Conservation (phyloP, 768 basidiomycete genomes). For the Plicaturopsis crispa region DNA sequence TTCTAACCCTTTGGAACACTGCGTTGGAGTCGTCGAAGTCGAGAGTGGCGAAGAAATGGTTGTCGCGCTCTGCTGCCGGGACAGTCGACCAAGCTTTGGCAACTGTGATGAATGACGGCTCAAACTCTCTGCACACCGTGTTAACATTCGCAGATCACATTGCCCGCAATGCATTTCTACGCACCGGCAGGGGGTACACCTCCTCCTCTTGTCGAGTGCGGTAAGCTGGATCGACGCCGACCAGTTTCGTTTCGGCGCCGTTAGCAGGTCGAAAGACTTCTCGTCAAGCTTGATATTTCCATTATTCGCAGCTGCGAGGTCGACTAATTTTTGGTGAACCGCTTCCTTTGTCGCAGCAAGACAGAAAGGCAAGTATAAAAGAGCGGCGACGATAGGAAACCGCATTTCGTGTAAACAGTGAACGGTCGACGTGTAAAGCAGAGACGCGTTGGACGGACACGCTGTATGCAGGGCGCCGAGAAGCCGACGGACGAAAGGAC, state of each 20-base stretch:
- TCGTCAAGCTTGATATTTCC: conserved; percentile 81
- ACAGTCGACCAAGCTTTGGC: conserved; percentile 76
- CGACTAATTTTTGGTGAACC: conserved; percentile 49
- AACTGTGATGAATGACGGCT: conserved; percentile 75
- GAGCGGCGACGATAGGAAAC: conserved; percentile 20
- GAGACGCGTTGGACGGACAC: background rate
- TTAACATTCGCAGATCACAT: conserved; percentile 2
- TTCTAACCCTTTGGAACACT: conserved; percentile 72
- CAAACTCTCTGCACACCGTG: conserved; percentile 59
- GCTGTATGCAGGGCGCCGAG: background rate
- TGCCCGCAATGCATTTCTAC: conserved; percentile 20
- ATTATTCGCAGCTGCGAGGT: conserved; percentile 62
- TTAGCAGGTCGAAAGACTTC: conserved; percentile 69
- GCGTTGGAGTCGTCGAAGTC: conserved; percentile 77
- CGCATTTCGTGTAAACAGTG: conserved; percentile 9
- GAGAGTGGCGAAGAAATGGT: conserved; percentile 87
- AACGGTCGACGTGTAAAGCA: background rate
- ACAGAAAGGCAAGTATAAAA: conserved; percentile 22
- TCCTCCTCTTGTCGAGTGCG: conserved; percentile 71
- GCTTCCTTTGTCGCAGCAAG: conserved; percentile 20
- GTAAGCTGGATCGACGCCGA: conserved; percentile 85
- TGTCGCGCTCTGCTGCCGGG: conserved; percentile 52
- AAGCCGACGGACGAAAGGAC: background rate
- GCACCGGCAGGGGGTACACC: conserved; percentile 90
- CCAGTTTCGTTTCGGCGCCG: conserved; percentile 73